Evolutionary conservation across 768 basidiomycete genomes (phyloP), one percentile per base, ranked within the genome.

Genomic region (Amanita fuliginea): DNA sequence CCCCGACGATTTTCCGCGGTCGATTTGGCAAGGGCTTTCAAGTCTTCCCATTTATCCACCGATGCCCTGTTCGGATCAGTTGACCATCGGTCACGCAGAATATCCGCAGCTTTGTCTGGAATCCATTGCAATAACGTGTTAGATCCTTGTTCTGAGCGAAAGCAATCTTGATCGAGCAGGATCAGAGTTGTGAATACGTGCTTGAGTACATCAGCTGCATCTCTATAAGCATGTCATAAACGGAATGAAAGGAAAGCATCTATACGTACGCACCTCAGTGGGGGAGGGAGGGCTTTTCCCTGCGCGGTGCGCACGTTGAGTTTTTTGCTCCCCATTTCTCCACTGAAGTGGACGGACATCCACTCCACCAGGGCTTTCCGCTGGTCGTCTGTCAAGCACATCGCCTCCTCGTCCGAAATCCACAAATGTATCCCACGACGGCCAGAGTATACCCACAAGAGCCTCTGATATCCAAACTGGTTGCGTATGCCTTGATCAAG

Each of bases 391-490:
- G 88, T 94, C 42, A 98, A 73, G 48, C 76, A 81, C 72, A 97
- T 76, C 2, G 95, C 96, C 49, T 84, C 78, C 32, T 75, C 68
- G 64, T 99, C 96, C 2, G 87, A 90, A 54, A 99, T 81, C 96
- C 96, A 99, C 62, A 92, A 74, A 72, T 99, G 96, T 56, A 99
- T 99, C 47, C 96, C 96, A 67, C 96, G 86, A 32, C 96, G 85
- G 51, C 96, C 96, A 6, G 96, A 98, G 66, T 98, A 99, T 26
- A 98, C 94, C 95, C 95, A 99, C 9, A 99, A 72, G 24, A 98
- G 76, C 58, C 91, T 83, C 41, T 76, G 68, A 65, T 86, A 99
- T 6, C 93, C 94, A 62, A 95, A 98, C 55, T 96, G 88, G 14
- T 92, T 81, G 21, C 88, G 75, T 44, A 99, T 75, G 7, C 78